Base-by-base conservation (phyloP, 2,329 filamentous ascomycete species). In the Elsinoe fawcettii region DNA sequence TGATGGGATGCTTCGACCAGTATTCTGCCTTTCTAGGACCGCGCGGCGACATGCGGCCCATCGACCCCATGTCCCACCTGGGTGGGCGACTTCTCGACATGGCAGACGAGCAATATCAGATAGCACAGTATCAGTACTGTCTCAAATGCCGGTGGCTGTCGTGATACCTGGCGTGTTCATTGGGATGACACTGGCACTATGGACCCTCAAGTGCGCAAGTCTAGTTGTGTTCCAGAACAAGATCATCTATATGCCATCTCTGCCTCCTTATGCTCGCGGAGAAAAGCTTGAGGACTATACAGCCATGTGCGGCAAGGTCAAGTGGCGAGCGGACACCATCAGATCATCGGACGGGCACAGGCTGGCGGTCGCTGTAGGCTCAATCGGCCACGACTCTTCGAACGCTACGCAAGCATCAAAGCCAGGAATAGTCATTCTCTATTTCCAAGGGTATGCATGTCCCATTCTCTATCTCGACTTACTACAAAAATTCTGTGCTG, bases 161-260 rank as follows among this genome's bases (percentile, higher is more conserved):
- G 71, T 86, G 2, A 84, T 87, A 6, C 88, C 88, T 0, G 66
- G 80, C 5, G 74, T 88, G 43, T 90, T 90, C 65, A 68, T 75
- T 12, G 83, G 85, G 1, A 75, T 91, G 34, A 75, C 88, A 3
- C 64, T 87, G 16, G 77, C 77, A 2, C 73, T 91, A 12, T 91
- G 78, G 78, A 69, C 73, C 1, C 80, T 79, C 70, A 81, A 82
- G 69, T 90, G 86, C 66, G 70, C 83, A 55, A 87, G 89, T 83
- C 82, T 90, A 73, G 76, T 92, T 25, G 63, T 87, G 3, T 87
- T 90, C 67, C 88, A 91, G 71, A 88, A 91, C 66, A 85, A 86
- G 66, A 88, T 91, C 66, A 86, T 91, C 59, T 91, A 90, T 71
- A 89, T 90, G 74, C 86, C 87, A 0, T 86, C 85, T 46, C 71